Base-by-base conservation (phyloP, 176 grass and related monocot species). In the Rhynchospora tenuis region DNA sequence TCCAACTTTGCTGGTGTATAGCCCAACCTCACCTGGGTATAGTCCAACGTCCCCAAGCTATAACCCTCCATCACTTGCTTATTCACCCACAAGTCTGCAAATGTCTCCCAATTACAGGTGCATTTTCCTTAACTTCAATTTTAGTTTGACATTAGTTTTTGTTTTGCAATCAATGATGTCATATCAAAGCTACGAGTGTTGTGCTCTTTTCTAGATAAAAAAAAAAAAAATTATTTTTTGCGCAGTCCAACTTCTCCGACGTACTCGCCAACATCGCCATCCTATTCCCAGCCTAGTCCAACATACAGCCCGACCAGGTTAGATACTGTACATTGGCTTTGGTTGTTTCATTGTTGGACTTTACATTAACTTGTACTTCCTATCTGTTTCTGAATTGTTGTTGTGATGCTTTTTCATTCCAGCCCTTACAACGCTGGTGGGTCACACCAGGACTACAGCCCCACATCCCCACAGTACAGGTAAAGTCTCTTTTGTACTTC, bases 391-490 rank as follows among this genome's bases (percentile, higher is more conserved):
- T 51, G 10, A 55, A 38, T 68, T 11, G n/a, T 23, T 84, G 48
- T 88, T 81, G 17, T 0, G 4, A 54, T 56, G 3, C 31, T 15
- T 12, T 27, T 28, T 33, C 75, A 31, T 91, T 64, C 70, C 31
- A 98, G 95, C 83, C 92, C 89, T 9, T 88, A 90, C 85, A 88
- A 89, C 11, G 90, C 89, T 64, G 92, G 85, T 29, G 89, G 92
- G 23, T 85, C 87, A 17, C 91, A 90, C 62, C 95, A 83, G 67
- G 92, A 95, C 68, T 98, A 98, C 73, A 98, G 91, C 63, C 95
- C 95, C 73, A 98, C 89, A 14, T 98, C 95, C 52, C 92, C 95
- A 42, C 88, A 94, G 68, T 98, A 91, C 89, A 98, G 95, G 92
- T 93, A 66, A 88, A 54, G 13, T 55, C 3, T 51, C 8, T 48